These are phyloP conservation scores for Neurospora sp. DNA, from an alignment of 2,329 filamentous ascomycete species.

Conservation along the genomic window DNA sequence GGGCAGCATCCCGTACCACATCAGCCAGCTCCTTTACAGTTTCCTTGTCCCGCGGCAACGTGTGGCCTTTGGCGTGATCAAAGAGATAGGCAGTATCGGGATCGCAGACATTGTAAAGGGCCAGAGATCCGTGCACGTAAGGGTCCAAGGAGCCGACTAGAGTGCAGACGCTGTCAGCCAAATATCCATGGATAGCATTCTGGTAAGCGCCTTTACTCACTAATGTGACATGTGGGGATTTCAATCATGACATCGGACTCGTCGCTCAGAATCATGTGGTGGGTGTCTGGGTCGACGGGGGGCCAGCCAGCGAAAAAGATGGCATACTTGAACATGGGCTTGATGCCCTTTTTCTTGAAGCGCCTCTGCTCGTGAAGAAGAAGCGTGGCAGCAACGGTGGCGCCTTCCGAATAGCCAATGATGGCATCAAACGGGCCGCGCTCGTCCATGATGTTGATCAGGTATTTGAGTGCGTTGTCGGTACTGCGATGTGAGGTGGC, in stretches of 20 bases:
- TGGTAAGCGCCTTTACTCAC: constrained; percentile 23
- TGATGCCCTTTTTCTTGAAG: constrained; percentile 22
- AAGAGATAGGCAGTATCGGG: constrained; percentile 50
- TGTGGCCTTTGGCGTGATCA: constrained; percentile 56
- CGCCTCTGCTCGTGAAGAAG: constrained; percentile 39
- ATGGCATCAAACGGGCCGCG: constrained; percentile 40
- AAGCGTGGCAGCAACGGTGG: constrained; percentile 42
- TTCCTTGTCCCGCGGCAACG: constrained; percentile 42
- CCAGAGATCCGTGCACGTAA: constrained; percentile 50
- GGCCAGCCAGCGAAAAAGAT: constrained; percentile 47
- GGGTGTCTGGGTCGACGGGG: constrained; percentile 33
- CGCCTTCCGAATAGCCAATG: constrained; percentile 52
- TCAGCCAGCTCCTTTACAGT: constrained; percentile 38
- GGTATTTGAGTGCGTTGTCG: constrained; percentile 30
- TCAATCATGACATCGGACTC: constrained; percentile 39
- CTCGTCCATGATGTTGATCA: constrained; percentile 36
- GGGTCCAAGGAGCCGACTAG: constrained; percentile 46
- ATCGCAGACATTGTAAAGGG: constrained; percentile 52
- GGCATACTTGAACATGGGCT: constrained; percentile 34
- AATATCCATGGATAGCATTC: background rate
- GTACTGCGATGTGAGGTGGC: constrained; percentile 26
- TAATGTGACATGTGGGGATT: constrained; percentile 42
- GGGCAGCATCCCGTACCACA: constrained; percentile 27
- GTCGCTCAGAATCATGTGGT: constrained; percentile 37
- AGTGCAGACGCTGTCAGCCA: background rate